phyloP scores from a whole-genome alignment of 768 basidiomycete genomes.

The Phanerochaete sordida region DNA sequence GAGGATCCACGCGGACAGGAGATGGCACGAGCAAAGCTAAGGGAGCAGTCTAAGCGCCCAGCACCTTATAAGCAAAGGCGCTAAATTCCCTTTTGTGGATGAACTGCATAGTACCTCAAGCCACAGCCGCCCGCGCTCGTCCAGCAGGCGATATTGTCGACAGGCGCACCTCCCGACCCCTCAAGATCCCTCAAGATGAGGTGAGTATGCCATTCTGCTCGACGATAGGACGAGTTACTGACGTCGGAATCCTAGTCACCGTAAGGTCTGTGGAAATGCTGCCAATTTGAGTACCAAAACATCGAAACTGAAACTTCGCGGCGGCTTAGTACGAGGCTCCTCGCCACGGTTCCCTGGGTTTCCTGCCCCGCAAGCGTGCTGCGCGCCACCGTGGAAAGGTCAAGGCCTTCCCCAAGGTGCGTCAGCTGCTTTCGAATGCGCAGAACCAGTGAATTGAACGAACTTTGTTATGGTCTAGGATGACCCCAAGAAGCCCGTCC shows the following conservation, averaged over 20 bases:
- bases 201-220: constrained; percentile 23
- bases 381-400: constrained; percentile 98
- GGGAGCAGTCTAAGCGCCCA: constrained; percentile 3
- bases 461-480: constrained; percentile 53
- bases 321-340: constrained; percentile 87
- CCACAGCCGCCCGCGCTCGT: constrained; percentile 18
- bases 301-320: constrained; percentile 17
- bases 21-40: neutral
- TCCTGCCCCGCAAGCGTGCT: constrained; percentile 94
- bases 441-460: neutral
- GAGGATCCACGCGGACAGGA: too few species aligned
- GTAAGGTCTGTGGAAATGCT: constrained; percentile 58
- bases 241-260: constrained; percentile 56
- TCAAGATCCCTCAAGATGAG: constrained; percentile 33
- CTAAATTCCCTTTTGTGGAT: constrained; percentile 8
- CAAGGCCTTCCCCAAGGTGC: constrained; percentile 98
- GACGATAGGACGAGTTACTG: constrained; percentile 7
- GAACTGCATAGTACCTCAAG: constrained; percentile 26
- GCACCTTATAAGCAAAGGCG: neutral
- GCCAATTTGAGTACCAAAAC: constrained; percentile 5
- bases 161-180: constrained; percentile 25
- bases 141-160: constrained; percentile 5
- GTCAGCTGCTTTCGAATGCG: constrained; percentile 19
- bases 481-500: constrained; percentile 98
- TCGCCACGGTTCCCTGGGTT: constrained; percentile 96